These are phyloP conservation scores for Beauveria scarabaeidicola DNA, from an alignment of 2,329 filamentous ascomycete species.

Conservation along the genomic window DNA sequence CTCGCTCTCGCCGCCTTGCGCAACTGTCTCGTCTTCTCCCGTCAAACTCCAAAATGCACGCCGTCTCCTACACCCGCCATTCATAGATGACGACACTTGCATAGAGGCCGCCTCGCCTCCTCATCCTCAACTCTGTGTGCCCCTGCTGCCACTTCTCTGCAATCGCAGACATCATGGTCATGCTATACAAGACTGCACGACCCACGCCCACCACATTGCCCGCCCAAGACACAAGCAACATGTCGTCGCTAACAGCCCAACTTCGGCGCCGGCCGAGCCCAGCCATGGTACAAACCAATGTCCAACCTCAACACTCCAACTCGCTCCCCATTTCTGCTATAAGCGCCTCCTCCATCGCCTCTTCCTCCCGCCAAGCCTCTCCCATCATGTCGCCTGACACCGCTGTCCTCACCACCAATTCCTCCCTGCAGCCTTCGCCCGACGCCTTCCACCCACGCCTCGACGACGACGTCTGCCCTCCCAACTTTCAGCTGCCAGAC, in stretches of 20 bases:
- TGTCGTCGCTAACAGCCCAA: conserved; percentile 34
- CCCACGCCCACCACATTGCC: conserved; percentile 15
- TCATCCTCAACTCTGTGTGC: background rate
- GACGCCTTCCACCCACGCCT: conserved; percentile 47
- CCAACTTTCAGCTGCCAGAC: conserved; percentile 64
- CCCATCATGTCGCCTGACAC: conserved; percentile 49
- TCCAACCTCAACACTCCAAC: conserved; percentile 29
- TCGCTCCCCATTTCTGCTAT: conserved; percentile 43
- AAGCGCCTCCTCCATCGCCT: conserved; percentile 47
- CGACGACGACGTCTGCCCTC: conserved; percentile 42
- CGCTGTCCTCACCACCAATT: conserved; percentile 46
- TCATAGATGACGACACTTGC: conserved; percentile 10
- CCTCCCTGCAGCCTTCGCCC: conserved; percentile 59
- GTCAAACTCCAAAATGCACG: conserved; percentile 9
- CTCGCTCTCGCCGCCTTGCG: conserved; percentile 1
- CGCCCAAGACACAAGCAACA: conserved; percentile 25
- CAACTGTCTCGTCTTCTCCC: conserved; percentile 1
- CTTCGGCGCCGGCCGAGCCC: conserved; percentile 36
- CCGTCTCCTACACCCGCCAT: background rate
- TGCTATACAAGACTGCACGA: conserved; percentile 9
- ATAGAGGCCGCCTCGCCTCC: conserved; percentile 7
- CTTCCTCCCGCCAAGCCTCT: conserved; percentile 46
- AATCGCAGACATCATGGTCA: conserved; percentile 4
- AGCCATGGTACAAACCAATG: conserved; percentile 39
- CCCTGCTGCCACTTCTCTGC: background rate